Base-by-base conservation (phyloP, 2,329 filamentous ascomycete species). In the Pyrenophora graminea region DNA sequence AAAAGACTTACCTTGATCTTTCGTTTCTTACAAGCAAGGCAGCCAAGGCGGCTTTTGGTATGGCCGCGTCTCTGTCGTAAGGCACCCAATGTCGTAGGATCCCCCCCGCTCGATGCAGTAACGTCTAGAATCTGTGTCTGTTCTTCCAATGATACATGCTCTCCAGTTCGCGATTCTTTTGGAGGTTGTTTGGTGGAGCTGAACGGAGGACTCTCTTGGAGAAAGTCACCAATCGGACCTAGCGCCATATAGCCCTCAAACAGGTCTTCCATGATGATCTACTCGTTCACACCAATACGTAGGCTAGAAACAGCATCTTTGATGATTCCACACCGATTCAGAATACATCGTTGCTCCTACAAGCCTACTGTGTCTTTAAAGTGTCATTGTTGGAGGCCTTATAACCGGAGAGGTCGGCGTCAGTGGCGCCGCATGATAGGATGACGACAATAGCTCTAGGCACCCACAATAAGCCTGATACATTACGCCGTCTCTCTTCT, bases 11-110 rank as follows among this genome's bases (percentile, higher is more conserved):
- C 85, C 82, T 89, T 89, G 67, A 89, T 87, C 72, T 88, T 88
- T 55, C 86, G 78, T 48, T 78, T 77, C 74, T 88, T 89, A 72
- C 86, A 89, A 51, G 83, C 77, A 55, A 80, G 79, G 63, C 86
- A 89, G 39, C 86, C 86, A 44, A 85, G 81, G 59, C 86, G 80
- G 49, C 84, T 87, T 75, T 88, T 89, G 68, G 86, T 88, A 72
- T 89, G 86, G 6, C 52, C 56, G 9, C 60, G 55, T 51, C 63
- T 54, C 45, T 63, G 59, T 25, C 61, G 61, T 31, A 41, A 30
- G 12, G 25, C 38, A 23, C 21, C 12, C 27, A 7, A 41, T 19
- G 32, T 27, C 10, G 21, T 31, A 21, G 19, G 25, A 12, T 38
- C 19, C 15, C 27, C 31, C 15, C 27, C 31, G 10, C 27, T 34